phyloP scores from a whole-genome alignment of 2,329 filamentous ascomycete genomes.

The Cladosporium velox region DNA sequence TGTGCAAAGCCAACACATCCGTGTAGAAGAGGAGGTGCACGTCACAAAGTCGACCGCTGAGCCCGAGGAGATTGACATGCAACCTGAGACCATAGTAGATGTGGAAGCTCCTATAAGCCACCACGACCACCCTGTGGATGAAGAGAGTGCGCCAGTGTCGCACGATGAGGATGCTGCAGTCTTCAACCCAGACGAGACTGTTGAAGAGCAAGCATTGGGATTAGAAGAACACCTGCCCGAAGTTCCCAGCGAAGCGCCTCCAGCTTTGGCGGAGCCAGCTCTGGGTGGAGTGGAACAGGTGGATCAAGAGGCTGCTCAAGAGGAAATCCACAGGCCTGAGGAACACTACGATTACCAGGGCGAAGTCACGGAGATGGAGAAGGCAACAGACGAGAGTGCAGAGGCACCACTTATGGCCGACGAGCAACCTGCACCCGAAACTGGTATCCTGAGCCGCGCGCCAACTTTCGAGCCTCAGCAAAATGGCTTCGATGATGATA shows the following conservation, averaged over 20 bases:
- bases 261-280: constrained; percentile 20
- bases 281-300: constrained; percentile 22
- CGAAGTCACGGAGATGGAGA: constrained; percentile 47
- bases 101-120: constrained; percentile 23
- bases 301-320: background rate
- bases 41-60: constrained; percentile 14
- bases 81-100: constrained; percentile 22
- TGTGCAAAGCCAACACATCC: constrained; percentile 22
- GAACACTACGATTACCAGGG: constrained; percentile 52
- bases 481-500: background rate
- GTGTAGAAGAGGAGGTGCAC: constrained; percentile 20
- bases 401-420: constrained; percentile 46
- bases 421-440: constrained; percentile 38
- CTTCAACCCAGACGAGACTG: constrained; percentile 28
- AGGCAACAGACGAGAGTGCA: constrained; percentile 47
- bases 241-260: constrained; percentile 20
- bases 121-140: constrained; percentile 14
- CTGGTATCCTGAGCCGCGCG: constrained; percentile 22
- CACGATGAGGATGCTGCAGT: constrained; percentile 30
- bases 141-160: constrained; percentile 1
- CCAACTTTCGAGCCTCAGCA: constrained; percentile 21
- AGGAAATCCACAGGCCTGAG: constrained; percentile 24
- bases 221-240: constrained; percentile 28
- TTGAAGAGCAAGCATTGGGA: constrained; percentile 28
- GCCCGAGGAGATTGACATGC: constrained; percentile 21